Conservation (phyloP, 768 basidiomycete genomes). For the Leccinellum albellum region DNA sequence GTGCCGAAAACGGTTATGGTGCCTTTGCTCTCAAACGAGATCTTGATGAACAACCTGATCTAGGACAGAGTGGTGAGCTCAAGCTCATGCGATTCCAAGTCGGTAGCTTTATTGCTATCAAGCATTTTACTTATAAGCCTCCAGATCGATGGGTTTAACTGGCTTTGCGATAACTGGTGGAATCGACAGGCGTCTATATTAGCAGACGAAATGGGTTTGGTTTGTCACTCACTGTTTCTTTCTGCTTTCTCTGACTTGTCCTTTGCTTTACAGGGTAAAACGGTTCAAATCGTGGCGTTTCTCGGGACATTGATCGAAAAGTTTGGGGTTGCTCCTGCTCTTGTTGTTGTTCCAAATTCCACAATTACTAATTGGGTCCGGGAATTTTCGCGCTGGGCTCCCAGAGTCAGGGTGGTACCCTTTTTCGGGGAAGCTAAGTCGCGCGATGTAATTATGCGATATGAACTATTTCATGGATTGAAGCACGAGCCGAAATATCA, state of each 20-base stretch:
- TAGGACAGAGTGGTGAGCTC: conserved; percentile 62
- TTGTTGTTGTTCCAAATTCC: conserved; percentile 95
- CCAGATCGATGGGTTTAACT: conserved; percentile 77
- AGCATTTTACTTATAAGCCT: conserved; percentile 4
- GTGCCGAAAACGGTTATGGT: conserved; percentile 55
- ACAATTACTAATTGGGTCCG: conserved; percentile 95
- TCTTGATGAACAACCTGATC: conserved; percentile 49
- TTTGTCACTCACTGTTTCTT: conserved; percentile 29
- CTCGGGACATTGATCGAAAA: conserved; percentile 60
- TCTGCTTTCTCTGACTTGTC: conserved; percentile 1
- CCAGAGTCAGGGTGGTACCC: conserved; percentile 70
- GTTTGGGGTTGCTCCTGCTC: conserved; percentile 66
- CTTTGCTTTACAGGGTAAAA: conserved; percentile 62
- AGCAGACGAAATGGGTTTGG: conserved; percentile 97
- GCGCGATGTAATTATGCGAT: conserved; percentile 75
- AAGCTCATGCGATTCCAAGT: conserved; percentile 90
- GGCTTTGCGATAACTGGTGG: conserved; percentile 89
- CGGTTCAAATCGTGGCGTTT: conserved; percentile 86
- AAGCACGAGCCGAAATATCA: conserved; percentile 68
- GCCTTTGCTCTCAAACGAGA: conserved; percentile 41
- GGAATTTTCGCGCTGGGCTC: conserved; percentile 80
- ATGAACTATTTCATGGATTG: conserved; percentile 69
- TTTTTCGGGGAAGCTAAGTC: conserved; percentile 80
- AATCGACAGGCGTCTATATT: conserved; percentile 79
- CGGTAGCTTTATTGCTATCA: conserved; percentile 17